Evolutionary conservation across 257 asterid species (phyloP).

Genomic region (Knoxia roxburghii): DNA sequence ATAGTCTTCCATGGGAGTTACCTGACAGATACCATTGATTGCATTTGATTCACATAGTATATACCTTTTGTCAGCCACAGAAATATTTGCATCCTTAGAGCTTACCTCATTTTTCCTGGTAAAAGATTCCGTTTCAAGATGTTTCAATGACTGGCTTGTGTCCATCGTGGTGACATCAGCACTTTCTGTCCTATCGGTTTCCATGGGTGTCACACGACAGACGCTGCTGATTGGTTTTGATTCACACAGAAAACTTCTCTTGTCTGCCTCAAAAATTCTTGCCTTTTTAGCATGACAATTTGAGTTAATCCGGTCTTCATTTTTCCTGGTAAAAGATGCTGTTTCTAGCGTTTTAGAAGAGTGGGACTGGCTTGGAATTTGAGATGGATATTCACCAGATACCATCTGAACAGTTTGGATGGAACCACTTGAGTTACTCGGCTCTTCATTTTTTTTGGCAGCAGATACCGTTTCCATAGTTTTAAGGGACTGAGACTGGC

Average conservation of each 20-base stretch:
- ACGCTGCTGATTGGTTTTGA: conserved; percentile 18
- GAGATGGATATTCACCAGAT: conserved; percentile 45
- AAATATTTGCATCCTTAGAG: conserved; percentile 50
- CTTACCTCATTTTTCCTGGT: conserved; percentile 21
- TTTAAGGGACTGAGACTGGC: conserved; percentile 38
- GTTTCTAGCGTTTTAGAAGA: conserved; percentile 32
- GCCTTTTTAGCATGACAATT: conserved; percentile 59
- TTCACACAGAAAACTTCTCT: conserved; percentile 20
- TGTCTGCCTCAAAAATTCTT: conserved; percentile 35
- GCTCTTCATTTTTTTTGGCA: conserved; percentile 19
- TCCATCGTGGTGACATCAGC: conserved; percentile 35
- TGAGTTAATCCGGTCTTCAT: conserved; percentile 16
- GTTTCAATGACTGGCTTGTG: conserved; percentile 44
- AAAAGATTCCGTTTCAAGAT: conserved; percentile 30
- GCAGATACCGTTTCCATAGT: conserved; percentile 32
- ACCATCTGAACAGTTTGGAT: conserved; percentile 46
- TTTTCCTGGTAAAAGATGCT: conserved; percentile 25
- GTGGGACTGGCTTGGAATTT: conserved; percentile 50
- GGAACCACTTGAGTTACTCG: conserved; percentile 31
- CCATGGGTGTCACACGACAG: conserved; percentile 23
- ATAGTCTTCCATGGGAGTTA: conserved; percentile 28
- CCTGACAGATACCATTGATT: conserved; percentile 19
- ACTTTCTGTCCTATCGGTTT: conserved; percentile 30
- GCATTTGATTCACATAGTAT: conserved; percentile 18
- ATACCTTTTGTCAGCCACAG: conserved; percentile 30